These are phyloP conservation scores for Coniochaeta hoffmannii DNA, from an alignment of 2,329 filamentous ascomycete genomes.

Conservation along the genomic window DNA sequence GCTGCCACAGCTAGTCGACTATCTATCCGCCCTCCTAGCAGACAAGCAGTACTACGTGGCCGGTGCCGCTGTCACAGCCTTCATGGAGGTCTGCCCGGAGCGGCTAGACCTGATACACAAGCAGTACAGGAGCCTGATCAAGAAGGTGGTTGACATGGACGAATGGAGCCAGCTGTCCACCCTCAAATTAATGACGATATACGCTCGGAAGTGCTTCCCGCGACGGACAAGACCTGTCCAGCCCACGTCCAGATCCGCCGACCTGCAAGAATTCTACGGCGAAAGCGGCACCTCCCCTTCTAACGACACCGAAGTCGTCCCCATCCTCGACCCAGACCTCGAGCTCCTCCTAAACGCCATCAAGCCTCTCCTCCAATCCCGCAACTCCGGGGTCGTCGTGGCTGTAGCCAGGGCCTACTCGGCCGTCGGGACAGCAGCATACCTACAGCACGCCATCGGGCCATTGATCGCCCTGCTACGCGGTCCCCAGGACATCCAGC, in stretches of 20 bases:
- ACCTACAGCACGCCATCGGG: slow-evolving; percentile 69
- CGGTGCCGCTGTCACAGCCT: slow-evolving; percentile 83
- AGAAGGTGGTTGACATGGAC: slow-evolving; percentile 96
- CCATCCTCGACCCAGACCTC: slow-evolving; percentile 73
- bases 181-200: slow-evolving; percentile 72
- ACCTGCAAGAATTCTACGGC: slow-evolving; percentile 73
- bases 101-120: slow-evolving; percentile 83
- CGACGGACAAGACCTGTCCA: slow-evolving; percentile 52
- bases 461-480: slow-evolving; percentile 81
- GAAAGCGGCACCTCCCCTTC: slow-evolving; percentile 44
- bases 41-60: slow-evolving; percentile 97
- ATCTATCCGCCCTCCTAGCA: slow-evolving; percentile 67
- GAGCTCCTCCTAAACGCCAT: slow-evolving; percentile 73
- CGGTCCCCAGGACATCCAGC: slow-evolving; percentile 78
- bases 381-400: slow-evolving; percentile 87
- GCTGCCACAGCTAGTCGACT: slow-evolving; percentile 76
- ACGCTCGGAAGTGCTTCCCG: slow-evolving; percentile 84
- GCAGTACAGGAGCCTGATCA: slow-evolving; percentile 77
- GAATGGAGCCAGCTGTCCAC: slow-evolving; percentile 93
- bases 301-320: slow-evolving; percentile 41
- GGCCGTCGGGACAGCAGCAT: slow-evolving; percentile 72
- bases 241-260: slow-evolving; percentile 26
- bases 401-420: slow-evolving; percentile 80
- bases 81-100: slow-evolving; percentile 82
- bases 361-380: slow-evolving; percentile 79